Evolutionary conservation across 1,139 yeast species (phyloP).

Genomic region (Hansenula lynferdii): DNA sequence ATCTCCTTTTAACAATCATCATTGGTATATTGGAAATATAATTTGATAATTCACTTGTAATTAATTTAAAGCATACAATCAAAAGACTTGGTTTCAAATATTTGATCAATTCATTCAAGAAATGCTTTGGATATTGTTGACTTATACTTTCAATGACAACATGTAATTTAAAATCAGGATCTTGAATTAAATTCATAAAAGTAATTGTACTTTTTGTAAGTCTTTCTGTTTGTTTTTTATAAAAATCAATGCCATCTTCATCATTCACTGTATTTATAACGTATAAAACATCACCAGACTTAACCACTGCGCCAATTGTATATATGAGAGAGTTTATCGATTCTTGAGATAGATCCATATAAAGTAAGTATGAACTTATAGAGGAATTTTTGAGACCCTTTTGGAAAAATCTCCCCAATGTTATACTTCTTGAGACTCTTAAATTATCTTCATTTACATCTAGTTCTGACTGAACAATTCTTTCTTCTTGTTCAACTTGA

Average conservation of each 20-base stretch:
- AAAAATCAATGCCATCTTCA: conserved; percentile 32
- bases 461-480: conserved; percentile 1
- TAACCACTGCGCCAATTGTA: conserved; percentile 82
- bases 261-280: conserved; percentile 77
- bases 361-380: conserved; percentile 13
- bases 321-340: conserved; percentile 85
- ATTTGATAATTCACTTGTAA: conserved; percentile 44
- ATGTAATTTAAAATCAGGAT: conserved; percentile 18
- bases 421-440: conserved; percentile 18
- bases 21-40: conserved; percentile 83
- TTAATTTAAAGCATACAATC: conserved; percentile 57
- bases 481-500: conserved; percentile 6
- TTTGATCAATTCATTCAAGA: conserved; percentile 77
- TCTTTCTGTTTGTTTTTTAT: conserved; percentile 25
- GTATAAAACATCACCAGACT: conserved; percentile 80
- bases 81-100: conserved; percentile 80
- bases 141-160: conserved; percentile 22
- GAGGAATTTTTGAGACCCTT: background rate
- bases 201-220: conserved; percentile 10
- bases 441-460: conserved; percentile 7
- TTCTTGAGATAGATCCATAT: conserved; percentile 38
- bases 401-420: conserved; percentile 17
- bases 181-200: conserved; percentile 12
- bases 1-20: conserved; percentile 84
- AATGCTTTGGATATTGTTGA: conserved; percentile 85